Percentiles rank a stretch among this genome's conserved stretches.
These are phyloP conservation scores for Alternaria postmessia DNA, from an alignment of 2,329 filamentous ascomycete genomes.

Conservation along the genomic window DNA sequence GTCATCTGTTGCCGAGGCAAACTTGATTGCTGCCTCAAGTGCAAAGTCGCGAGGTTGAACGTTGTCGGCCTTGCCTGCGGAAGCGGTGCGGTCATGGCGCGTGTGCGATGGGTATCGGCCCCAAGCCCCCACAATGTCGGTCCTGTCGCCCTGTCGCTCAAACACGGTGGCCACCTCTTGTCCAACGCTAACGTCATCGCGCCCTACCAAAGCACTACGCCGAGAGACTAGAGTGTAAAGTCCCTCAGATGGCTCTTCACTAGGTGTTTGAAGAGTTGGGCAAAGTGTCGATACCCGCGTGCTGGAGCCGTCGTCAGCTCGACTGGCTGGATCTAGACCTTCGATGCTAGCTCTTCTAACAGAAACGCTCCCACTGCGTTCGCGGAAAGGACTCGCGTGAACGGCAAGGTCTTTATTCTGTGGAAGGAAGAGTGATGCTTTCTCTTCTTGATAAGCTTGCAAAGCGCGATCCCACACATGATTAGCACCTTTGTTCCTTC, in stretches of 20 bases:
- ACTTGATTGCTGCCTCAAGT: constrained; percentile 41
- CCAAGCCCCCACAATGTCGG: constrained; percentile 52
- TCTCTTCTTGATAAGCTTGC: constrained; percentile 48
- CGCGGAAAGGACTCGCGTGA: constrained; percentile 40
- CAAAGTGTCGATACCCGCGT: constrained; percentile 19
- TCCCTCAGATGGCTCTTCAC: not conserved
- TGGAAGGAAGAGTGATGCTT: constrained; percentile 44
- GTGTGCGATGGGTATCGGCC: constrained; percentile 57
- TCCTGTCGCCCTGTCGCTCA: constrained; percentile 37
- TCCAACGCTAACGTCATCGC: constrained; percentile 8
- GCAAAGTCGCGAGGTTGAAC: constrained; percentile 56
- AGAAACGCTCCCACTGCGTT: constrained; percentile 40
- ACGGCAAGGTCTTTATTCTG: constrained; percentile 41
- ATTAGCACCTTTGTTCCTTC: constrained; percentile 32
- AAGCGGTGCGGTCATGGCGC: constrained; percentile 51
- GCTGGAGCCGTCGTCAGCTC: constrained; percentile 9
- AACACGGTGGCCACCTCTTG: constrained; percentile 30
- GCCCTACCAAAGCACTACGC: constrained; percentile 32
- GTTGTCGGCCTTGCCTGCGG: constrained; percentile 50
- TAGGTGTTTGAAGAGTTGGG: constrained; percentile 5
- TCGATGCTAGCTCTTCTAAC: constrained; percentile 14
- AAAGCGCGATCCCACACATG: constrained; percentile 49
- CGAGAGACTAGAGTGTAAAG: constrained; percentile 9
- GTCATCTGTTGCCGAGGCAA: constrained; percentile 30
- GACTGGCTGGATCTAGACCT: constrained; percentile 1